A percentile compares a stretch with the other conserved stretches of the same genome.
phyloP scores from a whole-genome alignment of 371 early-diverging fungal genomes.

The Mucor ambiguus region DNA sequence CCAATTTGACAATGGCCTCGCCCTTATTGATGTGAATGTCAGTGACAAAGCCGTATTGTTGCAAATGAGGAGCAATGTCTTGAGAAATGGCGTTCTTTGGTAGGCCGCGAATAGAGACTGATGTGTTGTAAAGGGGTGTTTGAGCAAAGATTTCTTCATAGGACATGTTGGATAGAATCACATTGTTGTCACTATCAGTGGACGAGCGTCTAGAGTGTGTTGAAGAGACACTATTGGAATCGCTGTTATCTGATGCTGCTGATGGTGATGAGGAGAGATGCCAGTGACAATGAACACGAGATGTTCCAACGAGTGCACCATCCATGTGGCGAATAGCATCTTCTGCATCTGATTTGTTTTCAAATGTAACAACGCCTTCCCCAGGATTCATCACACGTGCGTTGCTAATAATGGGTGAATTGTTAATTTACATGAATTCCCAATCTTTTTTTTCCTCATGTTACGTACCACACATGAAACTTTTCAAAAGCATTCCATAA shows the following conservation, averaged over 20 bases:
- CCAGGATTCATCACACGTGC: conserved; percentile 88
- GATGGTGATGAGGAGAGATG: conserved; percentile 69
- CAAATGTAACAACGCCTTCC: conserved; percentile 81
- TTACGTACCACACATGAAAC: conserved; percentile 78
- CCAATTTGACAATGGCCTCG: conserved; percentile 78
- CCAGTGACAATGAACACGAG: conserved; percentile 74
- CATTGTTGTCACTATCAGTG: conserved; percentile 19
- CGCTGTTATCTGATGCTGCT: conserved; percentile 9
- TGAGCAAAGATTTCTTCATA: conserved; percentile 75
- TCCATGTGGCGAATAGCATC: conserved; percentile 82
- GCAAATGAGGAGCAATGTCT: conserved; percentile 63
- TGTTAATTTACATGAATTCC: not conserved
- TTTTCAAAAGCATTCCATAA: conserved; percentile 72
- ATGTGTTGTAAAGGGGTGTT: conserved; percentile 78
- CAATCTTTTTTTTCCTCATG: not conserved
- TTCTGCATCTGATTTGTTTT: conserved; percentile 78
- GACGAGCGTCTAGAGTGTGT: conserved; percentile 19
- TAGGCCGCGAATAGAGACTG: conserved; percentile 85
- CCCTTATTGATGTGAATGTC: conserved; percentile 81
- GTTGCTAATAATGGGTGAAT: conserved; percentile 52
- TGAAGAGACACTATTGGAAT: conserved; percentile 2
- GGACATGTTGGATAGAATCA: conserved; percentile 35
- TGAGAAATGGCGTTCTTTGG: conserved; percentile 48
- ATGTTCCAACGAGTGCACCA: conserved; percentile 61
- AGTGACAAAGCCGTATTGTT: conserved; percentile 70